Evolutionary conservation across 164 flowering plant species (phyloP), one percentile per base, ranked within the genome.

Genomic region (Dillenia turbinata): DNA sequence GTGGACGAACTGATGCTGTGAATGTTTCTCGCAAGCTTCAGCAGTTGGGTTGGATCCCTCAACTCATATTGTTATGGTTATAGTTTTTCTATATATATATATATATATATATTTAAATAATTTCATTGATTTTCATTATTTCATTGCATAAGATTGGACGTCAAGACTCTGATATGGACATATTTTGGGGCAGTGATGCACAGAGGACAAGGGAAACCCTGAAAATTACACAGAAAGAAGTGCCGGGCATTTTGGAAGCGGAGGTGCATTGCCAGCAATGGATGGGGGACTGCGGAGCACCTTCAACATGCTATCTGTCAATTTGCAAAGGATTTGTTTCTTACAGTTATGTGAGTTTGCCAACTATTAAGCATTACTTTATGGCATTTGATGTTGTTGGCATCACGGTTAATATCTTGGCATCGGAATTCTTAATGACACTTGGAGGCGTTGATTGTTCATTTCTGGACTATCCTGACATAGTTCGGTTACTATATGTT

Each of bases 261-360:
- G 87, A 88, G 73, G 83, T 88, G 47, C 88, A 76, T 93, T 60
- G 93, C 98, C 98, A 16, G 97, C 97, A 51, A 85, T 90, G 98
- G 98, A 92, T 74, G 98, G 98, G 44, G 90, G 75, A 92, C 98
- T 12, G 94, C 98, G 14, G 92, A 87, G 62, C 96, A 92, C 71
- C 90, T 92, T 63, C 90, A 84, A 67, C 72, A 63, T 44, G 71
- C 81, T 61, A 81, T 93, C 59, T 83, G 92, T 71, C 72, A 78
- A 75, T 84, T 82, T 76, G 71, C 98, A 13, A 79, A 74, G 65
- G 85, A 86, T 69, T 90, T 87, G 47, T 80, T 84, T 49, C 66
- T 75, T 56, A 90, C 97, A 47, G 81, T 93, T 54, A 87, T 93
- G 96, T 93, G 69, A 81, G 96, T 82, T 43, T 12, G 17, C 12